A percentile compares a stretch with the other conserved stretches of the same genome.
Evolutionary conservation across 495 filamentous ascomycete species (phyloP).

Genomic region (Tuber brumale): DNA sequence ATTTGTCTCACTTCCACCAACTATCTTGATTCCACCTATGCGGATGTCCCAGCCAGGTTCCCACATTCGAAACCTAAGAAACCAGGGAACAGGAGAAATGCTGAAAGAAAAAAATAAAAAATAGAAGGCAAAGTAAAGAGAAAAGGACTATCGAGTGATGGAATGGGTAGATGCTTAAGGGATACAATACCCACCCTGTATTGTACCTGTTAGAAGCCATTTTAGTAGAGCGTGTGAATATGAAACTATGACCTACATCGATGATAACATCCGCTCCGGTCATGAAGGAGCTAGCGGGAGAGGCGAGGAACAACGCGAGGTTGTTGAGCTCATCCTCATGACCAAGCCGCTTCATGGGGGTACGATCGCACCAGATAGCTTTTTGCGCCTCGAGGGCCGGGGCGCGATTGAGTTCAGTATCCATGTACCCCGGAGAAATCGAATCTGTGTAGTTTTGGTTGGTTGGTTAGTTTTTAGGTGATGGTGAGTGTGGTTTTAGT

Average conservation of each 20-base stretch:
- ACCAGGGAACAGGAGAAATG: background rate
- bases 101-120: background rate
- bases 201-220: constrained; percentile 7
- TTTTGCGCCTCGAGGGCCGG: constrained; percentile 64
- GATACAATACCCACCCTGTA: constrained; percentile 27
- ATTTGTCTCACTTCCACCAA: background rate
- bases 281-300: constrained; percentile 67
- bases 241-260: constrained; percentile 51
- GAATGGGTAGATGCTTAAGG: background rate
- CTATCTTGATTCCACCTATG: background rate
- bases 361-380: constrained; percentile 63
- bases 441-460: constrained; percentile 44
- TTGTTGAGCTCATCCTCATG: constrained; percentile 70
- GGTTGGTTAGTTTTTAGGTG: background rate
- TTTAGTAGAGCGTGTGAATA: constrained; percentile 33
- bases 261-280: constrained; percentile 72
- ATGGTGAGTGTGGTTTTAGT: background rate
- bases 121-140: background rate
- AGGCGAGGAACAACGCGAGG: constrained; percentile 69
- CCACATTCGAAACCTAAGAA: background rate
- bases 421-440: constrained; percentile 75
- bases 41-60: background rate
- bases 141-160: background rate
- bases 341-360: constrained; percentile 63
- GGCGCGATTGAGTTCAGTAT: constrained; percentile 51